phyloP scores from a whole-genome alignment of 176 grass and related monocot genomes.

The Triticum monococcum region DNA sequence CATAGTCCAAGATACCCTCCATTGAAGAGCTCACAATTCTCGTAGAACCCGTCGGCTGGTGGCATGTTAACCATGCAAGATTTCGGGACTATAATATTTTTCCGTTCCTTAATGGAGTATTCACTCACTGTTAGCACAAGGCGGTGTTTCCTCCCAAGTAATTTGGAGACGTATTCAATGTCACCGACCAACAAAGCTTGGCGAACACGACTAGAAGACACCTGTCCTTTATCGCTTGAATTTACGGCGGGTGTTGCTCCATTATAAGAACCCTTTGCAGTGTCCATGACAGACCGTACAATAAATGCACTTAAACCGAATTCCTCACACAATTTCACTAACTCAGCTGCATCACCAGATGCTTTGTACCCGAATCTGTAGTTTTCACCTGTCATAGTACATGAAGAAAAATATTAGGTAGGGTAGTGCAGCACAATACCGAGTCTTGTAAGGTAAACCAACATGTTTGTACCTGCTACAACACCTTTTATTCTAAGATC shows the following conservation, averaged over 20 bases:
- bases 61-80: conserved; percentile 79
- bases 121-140: conserved; percentile 56
- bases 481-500: conserved; percentile 89
- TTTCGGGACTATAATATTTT: conserved; percentile 40
- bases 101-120: conserved; percentile 30
- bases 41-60: conserved; percentile 51
- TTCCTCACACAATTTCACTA: conserved; percentile 52
- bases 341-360: conserved; percentile 75
- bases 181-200: conserved; percentile 69
- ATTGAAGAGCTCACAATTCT: conserved; percentile 54
- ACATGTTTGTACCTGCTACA: conserved; percentile 62
- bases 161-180: conserved; percentile 67
- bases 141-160: conserved; percentile 85
- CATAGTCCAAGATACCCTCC: conserved; percentile 42
- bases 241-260: conserved; percentile 44
- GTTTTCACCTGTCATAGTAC: conserved; percentile 71
- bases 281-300: conserved; percentile 53
- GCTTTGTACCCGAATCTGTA: conserved; percentile 99
- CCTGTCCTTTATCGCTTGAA: conserved; percentile 80
- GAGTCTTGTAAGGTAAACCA: conserved; percentile 24
- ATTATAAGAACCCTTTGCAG: conserved; percentile 44
- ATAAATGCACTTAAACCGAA: conserved; percentile 55
- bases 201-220: conserved; percentile 84
- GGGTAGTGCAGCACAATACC: not conserved
- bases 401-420: conserved; percentile 25